Base-by-base conservation (phyloP, 805 yeast species). In the Myxozyma nipponensis region DNA sequence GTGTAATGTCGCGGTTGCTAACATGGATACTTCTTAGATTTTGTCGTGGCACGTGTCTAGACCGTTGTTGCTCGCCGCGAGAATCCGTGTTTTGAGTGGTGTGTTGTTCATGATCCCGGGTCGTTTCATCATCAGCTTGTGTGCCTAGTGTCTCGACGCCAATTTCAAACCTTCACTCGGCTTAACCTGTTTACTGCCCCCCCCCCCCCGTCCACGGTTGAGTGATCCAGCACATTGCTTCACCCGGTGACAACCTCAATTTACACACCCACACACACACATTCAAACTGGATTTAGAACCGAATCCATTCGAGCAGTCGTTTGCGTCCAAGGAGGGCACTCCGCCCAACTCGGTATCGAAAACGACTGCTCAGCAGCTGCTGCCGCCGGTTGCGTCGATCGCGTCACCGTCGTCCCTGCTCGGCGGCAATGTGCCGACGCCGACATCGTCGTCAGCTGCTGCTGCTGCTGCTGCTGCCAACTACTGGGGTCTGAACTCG, bases 301-400 rank as follows among this genome's bases (percentile, higher is more conserved):
- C 93, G 7, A 91, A 91, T 63, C 97, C 97, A 3, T 91, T 91
- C 65, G 98, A 91, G 68, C 86, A 84, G 67, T 86, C 95, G 44
- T 91, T 91, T 71, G 96, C 93, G n/a, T 70, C 81, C 2, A 81
- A 79, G 40, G 50, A 49, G 39, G 52, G 52, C 40, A 25, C 48
- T 34, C 46, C 50, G 28, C 49, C 44, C 47, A 24, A 23, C 41
- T 28, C 52, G 42, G 42, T 46, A 43, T 42, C 7, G 9, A 35
- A 35, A 18, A 7, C 15, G 15, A 34, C 45, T 19, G 39, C 39
- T n/a, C 5, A 13, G n/a, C 25, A 42, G 42, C 37, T 58, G 46
- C 56, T 55, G 35, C 62, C 59, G 39, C 58, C 61, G 6, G 60
- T 57, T 17, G 57, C 61, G 13, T 26, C 60, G 15, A 47, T 57